Conservation (phyloP, 768 basidiomycete species). For the Lentinula sp. region DNA sequence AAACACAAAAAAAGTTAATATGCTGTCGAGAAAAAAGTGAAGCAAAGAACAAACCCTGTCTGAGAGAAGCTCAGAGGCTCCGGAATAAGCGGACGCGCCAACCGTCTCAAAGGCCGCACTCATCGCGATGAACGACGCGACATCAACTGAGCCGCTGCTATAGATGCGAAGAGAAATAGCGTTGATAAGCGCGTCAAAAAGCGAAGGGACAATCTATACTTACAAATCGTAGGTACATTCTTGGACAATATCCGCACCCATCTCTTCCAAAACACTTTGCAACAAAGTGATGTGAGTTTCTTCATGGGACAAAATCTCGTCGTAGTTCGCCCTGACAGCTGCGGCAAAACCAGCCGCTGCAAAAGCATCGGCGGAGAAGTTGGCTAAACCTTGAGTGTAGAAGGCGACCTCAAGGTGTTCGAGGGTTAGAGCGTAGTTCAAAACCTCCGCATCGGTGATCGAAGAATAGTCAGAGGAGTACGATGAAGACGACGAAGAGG, state of each 20-base stretch:
- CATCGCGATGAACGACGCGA: constrained; percentile 41
- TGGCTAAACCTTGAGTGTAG: constrained; percentile 36
- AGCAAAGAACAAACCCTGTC: constrained; percentile 25
- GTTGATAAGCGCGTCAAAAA: background rate
- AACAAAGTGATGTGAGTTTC: constrained; percentile 48
- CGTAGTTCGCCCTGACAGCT: constrained; percentile 45
- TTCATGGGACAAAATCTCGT: constrained; percentile 52
- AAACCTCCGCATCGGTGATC: constrained; percentile 15
- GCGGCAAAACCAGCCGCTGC: constrained; percentile 39
- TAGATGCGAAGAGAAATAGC: background rate
- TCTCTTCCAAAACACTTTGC: constrained; percentile 36
- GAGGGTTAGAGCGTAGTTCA: constrained; percentile 44
- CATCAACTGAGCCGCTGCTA: constrained; percentile 36
- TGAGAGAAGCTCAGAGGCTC: constrained; percentile 36
- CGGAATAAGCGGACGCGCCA: constrained; percentile 39
- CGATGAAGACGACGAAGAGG: constrained; percentile 12
- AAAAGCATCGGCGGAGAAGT: constrained; percentile 42
- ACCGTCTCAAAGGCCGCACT: constrained; percentile 50
- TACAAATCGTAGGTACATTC: constrained; percentile 60
- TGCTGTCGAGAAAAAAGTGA: constrained; percentile 19
- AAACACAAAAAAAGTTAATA: background rate
- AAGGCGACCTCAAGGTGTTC: constrained; percentile 44
- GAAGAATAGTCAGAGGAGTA: constrained; percentile 49
- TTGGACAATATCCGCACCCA: constrained; percentile 31
- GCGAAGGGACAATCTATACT: constrained; percentile 11